phyloP scores from a whole-genome alignment of 352 stramenopile genomes.

The Phytopythium ostracodes region DNA sequence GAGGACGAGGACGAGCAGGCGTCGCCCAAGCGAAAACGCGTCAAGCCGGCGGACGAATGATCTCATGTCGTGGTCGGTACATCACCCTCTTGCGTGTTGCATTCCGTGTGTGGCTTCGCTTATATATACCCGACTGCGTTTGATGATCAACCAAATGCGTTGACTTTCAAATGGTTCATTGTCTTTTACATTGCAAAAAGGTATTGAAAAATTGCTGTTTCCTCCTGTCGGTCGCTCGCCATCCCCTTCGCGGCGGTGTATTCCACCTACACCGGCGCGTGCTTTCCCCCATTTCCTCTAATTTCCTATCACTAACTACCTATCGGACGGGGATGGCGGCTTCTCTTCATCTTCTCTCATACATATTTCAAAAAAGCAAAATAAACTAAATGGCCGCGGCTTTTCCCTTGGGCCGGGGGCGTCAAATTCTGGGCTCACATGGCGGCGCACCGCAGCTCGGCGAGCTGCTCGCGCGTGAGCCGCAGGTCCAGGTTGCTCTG shows the following conservation, averaged over 20 bases:
- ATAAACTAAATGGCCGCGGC: slow-evolving; percentile 4
- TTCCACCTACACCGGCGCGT: slow-evolving; percentile 5
- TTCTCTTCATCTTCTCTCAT: not conserved
- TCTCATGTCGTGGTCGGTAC: too few species aligned
- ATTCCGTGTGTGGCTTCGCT: not conserved
- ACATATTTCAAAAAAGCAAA: slow-evolving; percentile 9
- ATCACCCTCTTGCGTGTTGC: not conserved
- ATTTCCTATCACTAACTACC: slow-evolving; percentile 5
- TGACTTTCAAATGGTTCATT: not conserved
- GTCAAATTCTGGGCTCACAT: slow-evolving; percentile 14
- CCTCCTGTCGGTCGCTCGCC: not conserved
- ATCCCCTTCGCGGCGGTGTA: slow-evolving; percentile 4
- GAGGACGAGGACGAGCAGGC: slow-evolving; percentile 18
- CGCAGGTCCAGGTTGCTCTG: slow-evolving; percentile 67
- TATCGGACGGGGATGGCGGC: not conserved
- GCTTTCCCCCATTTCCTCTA: not conserved
- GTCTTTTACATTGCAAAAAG: not conserved
- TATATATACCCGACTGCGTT: not conserved
- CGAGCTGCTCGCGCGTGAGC: slow-evolving; percentile 73
- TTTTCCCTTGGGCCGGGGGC: not conserved
- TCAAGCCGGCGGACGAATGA: not conserved
- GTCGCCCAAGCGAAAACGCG: slow-evolving; percentile 11
- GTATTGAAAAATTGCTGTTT: not conserved
- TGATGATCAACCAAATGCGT: not conserved
- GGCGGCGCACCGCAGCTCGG: slow-evolving; percentile 50